Conservation (phyloP, 2,329 filamentous ascomycete species). For the Xylariales sp. region DNA sequence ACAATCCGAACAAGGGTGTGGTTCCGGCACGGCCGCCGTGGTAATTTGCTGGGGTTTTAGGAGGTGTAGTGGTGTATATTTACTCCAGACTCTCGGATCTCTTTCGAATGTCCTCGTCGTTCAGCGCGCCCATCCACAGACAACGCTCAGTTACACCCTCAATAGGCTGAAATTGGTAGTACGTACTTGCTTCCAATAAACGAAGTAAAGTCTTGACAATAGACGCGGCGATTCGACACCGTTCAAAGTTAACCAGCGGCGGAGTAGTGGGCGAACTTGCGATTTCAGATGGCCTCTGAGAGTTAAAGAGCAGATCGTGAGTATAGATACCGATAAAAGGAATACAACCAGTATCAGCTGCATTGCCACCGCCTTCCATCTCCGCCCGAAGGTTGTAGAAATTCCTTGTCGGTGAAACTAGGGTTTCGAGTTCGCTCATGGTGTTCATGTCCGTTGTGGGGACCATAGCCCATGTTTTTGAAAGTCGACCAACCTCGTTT, state of each 20-base stretch:
- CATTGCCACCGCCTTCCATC: slow-evolving; percentile 74
- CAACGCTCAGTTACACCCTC: slow-evolving; percentile 83
- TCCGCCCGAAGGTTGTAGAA: slow-evolving; percentile 81
- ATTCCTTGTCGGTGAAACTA: slow-evolving; percentile 82
- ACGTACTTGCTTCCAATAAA: slow-evolving; percentile 81
- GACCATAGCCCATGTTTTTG: slow-evolving; percentile 77
- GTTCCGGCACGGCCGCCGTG: slow-evolving; percentile 4
- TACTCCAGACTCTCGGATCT: slow-evolving; percentile 63
- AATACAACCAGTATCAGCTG: slow-evolving; percentile 76
- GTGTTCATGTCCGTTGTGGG: slow-evolving; percentile 72
- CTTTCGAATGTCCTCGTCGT: slow-evolving; percentile 77
- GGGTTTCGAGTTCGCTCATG: slow-evolving; percentile 74
- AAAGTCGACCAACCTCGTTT: slow-evolving; percentile 75
- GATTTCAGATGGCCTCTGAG: slow-evolving; percentile 80
- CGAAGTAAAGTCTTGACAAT: slow-evolving; percentile 84
- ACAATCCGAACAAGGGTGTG: slow-evolving; percentile 38
- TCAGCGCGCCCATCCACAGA: slow-evolving; percentile 84
- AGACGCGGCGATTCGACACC: slow-evolving; percentile 78
- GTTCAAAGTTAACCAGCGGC: slow-evolving; percentile 84
- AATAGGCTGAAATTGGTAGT: slow-evolving; percentile 79
- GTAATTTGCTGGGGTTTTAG: neutral
- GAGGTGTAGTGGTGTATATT: slow-evolving; percentile 3
- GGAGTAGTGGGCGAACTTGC: slow-evolving; percentile 73
- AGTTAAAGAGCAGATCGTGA: slow-evolving; percentile 84
- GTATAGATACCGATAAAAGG: slow-evolving; percentile 88